Base-by-base conservation (phyloP, 345 rosid genomes). In the Sisymbrium altissimum region DNA sequence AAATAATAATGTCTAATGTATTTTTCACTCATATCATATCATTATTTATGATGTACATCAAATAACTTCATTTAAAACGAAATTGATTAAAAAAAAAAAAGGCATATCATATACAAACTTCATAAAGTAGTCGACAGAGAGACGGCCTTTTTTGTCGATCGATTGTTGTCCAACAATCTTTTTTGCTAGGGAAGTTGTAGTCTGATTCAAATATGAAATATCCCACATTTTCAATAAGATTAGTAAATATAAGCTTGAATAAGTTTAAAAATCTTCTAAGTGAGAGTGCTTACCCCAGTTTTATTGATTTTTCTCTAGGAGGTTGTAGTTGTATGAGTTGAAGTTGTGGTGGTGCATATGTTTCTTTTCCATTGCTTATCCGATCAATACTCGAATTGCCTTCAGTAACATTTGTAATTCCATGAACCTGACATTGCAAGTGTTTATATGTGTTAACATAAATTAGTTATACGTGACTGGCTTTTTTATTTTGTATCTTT, bases 101-200 rank as follows among this genome's bases (percentile, higher is more conserved):
- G 30, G 12, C 15, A 61, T 61, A 49, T n/a, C 71, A 70, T 64
- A 55, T 46, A 63, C 80, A 76, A 55, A 62, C 36, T 18, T 39
- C 27, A 48, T 48, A 27, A 63, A 12, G 40, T 43, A 25, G 11
- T 45, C 2, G 7, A 36, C 14, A 39, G 3, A 63, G 13, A 23
- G 27, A 55, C 1, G 19, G 10, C 57, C 29, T 15, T 55, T 33
- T 53, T 29, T 52, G 44, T 38, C 35, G 30, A 44, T 35, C 32
- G 33, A 52, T 41, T 14, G n/a, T 23, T 60, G 11, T 44, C 57
- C 40, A 60, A 68, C 74, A 43, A 23, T 7, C n/a, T n/a, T n/a
- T 56, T 19, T 38, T 64, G 62, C 67, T 77, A 70, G 44, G 75
- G 36, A 56, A 77, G 68, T 40, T 77, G 76, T 40, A 77, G 32